Conservation (phyloP, 208 protist species). For the Leishmania turanica region DNA sequence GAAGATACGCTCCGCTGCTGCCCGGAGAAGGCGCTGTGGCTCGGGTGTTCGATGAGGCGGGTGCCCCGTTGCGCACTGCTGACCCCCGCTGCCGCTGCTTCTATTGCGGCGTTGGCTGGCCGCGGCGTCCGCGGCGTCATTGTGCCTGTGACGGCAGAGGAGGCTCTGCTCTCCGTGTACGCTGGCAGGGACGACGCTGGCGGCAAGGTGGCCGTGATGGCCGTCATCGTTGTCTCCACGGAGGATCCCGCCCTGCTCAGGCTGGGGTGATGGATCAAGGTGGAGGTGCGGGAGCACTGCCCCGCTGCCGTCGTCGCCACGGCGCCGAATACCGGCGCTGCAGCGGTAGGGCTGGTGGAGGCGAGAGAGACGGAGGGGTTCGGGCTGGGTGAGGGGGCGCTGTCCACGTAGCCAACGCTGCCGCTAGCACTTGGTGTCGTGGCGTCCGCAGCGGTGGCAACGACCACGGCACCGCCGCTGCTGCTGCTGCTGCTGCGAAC, state of each 20-base stretch:
- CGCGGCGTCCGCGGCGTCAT: not conserved
- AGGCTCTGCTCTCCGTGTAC: not conserved
- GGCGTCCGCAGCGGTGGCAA: not conserved
- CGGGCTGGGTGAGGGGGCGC: slow-evolving; percentile 5
- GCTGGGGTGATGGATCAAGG: not conserved
- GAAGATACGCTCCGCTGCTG: slow-evolving; percentile 13
- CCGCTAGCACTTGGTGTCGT: slow-evolving; percentile 1
- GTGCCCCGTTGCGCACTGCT: not conserved
- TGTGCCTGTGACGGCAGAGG: not conserved
- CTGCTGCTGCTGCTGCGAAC: slow-evolving; percentile 1
- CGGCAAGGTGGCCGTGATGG: not conserved
- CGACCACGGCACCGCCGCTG: not conserved
- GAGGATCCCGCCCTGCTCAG: slow-evolving; percentile 2
- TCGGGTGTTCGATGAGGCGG: not conserved
- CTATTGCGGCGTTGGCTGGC: not conserved
- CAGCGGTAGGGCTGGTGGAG: not conserved
- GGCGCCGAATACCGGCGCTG: not conserved
- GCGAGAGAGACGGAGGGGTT: slow-evolving; percentile 4
- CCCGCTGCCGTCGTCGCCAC: not conserved
- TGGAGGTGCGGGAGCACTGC: not conserved
- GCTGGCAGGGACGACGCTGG: not conserved
- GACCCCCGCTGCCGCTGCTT: not conserved
- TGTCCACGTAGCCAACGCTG: not conserved
- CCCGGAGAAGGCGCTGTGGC: slow-evolving; percentile 1
- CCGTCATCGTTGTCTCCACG: not conserved